Percentiles rank a stretch among this genome's conserved stretches.
These are phyloP conservation scores for Micromonas pusilla DNA, from an alignment of 139 green algal species.

Conservation along the genomic window DNA sequence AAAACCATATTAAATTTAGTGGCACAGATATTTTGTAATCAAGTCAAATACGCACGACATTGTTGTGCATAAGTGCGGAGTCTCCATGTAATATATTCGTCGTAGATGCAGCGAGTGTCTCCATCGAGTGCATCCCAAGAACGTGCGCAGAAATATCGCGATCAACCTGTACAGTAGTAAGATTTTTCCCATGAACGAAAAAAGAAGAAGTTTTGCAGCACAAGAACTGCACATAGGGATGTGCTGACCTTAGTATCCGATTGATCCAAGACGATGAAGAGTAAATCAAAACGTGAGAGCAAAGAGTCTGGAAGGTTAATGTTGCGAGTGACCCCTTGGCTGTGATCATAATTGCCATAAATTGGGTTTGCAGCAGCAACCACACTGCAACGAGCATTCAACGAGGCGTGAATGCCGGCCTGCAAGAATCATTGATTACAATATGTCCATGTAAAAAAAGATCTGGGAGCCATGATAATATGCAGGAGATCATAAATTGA, in stretches of 20 bases:
- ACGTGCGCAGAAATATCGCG: conserved; percentile 59
- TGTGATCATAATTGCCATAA: conserved; percentile 58
- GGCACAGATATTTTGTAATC: not conserved
- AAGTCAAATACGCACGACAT: not conserved
- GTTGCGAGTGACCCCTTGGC: conserved; percentile 77
- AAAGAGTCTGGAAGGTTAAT: conserved; percentile 95
- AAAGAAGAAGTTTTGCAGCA: too few relatives aligned
- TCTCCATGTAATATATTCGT: not conserved
- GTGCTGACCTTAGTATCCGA: conserved; percentile 46
- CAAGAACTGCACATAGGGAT: too few relatives aligned
- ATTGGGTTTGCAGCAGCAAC: conserved; percentile 76
- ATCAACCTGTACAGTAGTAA: conserved; percentile 49
- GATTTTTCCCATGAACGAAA: not conserved
- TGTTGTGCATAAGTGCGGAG: not conserved
- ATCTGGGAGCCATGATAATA: too few relatives aligned
- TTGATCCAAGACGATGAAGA: conserved; percentile 94
- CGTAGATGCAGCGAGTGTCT: not conserved
- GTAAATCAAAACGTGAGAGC: conserved; percentile 94
- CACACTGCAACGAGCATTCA: conserved; percentile 94
- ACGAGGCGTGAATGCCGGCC: conserved; percentile 87
- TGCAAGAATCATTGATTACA: too few relatives aligned
- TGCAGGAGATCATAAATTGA: not conserved
- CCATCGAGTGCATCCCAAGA: conserved; percentile 67
- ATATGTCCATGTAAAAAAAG: too few relatives aligned
- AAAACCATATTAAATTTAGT: not conserved